Evolutionary conservation across 139 green algal species (phyloP), one percentile per base, ranked within the genome.

Genomic region (Auxenochlorella pyrenoidosa): DNA sequence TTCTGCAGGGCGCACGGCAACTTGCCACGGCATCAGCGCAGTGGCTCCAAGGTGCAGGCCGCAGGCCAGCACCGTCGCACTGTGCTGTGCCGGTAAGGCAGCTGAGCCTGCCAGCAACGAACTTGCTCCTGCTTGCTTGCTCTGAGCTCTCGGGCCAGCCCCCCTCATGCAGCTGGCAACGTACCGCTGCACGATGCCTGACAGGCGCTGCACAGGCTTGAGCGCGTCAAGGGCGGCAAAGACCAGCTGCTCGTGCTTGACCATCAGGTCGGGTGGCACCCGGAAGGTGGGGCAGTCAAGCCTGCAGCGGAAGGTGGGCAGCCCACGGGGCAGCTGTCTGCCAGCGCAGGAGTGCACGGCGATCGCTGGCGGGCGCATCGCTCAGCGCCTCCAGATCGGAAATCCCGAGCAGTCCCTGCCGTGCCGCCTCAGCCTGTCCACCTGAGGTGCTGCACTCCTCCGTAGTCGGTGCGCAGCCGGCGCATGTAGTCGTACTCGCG

Each of bases 251-350:
- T 82, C 75, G 18, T 91, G 72, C 54, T 44, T 75, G 19, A n/a
- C 22, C 21, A 89, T 60, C 21, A 84, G n/a, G 18, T 73, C 36
- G 0, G 73, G 32, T 1, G 41, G 32, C 51, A 91, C 41, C 41
- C 85, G 82, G 40, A 89, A 87, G 30, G 90, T 59, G 3, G 87
- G 79, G 75, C 89, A 92, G 83, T 86, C 84, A 12, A 91, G 66
- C 34, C 66, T 86, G 68, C 66, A 41, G 75, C 21, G 5, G 26
- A 12, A 34, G 34, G 30, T 34, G 18, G 44, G 40, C 38, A 59
- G 6, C 40, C n/a, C n/a, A n/a, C n/a, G n/a, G n/a, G n/a, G n/a
- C n/a, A n/a, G n/a, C n/a, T 63, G 16, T 63, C 54, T 24, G 18
- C 54, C 16, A 22, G 54, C 18, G 16, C 54, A 24, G 54, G 54